Base-by-base conservation (phyloP, 2,329 filamentous ascomycete genomes). In the Saccharata proteae region DNA sequence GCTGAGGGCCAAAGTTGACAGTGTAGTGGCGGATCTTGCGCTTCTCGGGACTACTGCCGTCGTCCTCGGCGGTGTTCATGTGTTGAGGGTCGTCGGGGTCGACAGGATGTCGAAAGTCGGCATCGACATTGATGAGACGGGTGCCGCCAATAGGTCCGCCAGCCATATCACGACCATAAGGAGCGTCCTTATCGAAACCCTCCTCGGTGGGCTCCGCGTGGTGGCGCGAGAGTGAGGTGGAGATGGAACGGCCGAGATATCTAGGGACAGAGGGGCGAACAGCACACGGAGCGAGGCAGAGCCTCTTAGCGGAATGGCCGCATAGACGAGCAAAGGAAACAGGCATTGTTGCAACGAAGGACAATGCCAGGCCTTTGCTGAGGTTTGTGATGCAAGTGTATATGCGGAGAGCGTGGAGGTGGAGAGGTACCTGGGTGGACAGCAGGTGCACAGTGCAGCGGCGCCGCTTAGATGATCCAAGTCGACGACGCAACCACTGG, bases 1-100 rank as follows among this genome's bases (percentile, higher is more conserved):
- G 90, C 70, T 98, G 90, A 42, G 90, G 90, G 35, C 90, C 90
- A 51, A 98, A 98, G 70, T 98, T 98, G 67, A 98, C 88, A 5
- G 90, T 98, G 66, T 98, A 98, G 65, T 98, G 90, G 45, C 90
- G 77, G 57, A 98, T 80, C 71, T 94, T 96, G 59, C 88, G 79
- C 61, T 65, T 60, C 45, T 69, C 66, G 31, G 66, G 59, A 27
- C 30, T 32, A 27, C 48, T 46, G 24, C 46, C 59, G 46, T 69
- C 61, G 42, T 60, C 54, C 39, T 58, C 56, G 35, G 58, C 48
- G 31, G 52, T 46, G 42, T 65, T 62, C 32, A 59, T 46, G 45
- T 57, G 50, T 43, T 59, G 43, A 24, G 65, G 46, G 45, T 65
- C 61, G 32, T 58, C 48, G 19, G 59, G 46, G 42, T 59, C 49